Evolutionary conservation across 352 stramenopile genomes (phyloP).

Genomic region (Globisporangium carolinianum): DNA sequence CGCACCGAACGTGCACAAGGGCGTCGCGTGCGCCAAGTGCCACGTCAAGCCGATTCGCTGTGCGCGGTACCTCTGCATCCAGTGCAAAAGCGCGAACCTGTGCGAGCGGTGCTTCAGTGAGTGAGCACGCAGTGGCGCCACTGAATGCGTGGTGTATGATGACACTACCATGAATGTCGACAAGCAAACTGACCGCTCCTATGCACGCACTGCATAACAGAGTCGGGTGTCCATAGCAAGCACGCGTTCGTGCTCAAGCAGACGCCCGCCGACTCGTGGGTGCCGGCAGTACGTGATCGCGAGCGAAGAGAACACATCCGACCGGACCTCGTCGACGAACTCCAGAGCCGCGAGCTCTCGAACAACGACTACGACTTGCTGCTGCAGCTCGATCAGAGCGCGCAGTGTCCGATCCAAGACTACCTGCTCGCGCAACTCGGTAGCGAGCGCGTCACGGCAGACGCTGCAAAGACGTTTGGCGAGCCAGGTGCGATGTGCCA

Average conservation of each 20-base stretch:
- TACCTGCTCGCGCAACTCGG: constrained; percentile 51
- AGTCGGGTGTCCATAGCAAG: constrained; percentile 52
- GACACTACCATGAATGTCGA: too few species aligned
- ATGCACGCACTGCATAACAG: constrained; percentile 9
- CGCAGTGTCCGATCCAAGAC: constrained; percentile 62
- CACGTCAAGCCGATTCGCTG: constrained; percentile 71
- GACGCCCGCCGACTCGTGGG: constrained; percentile 48
- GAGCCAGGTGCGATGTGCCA: constrained; percentile 29
- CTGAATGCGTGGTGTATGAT: too few species aligned
- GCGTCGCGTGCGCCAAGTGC: constrained; percentile 58
- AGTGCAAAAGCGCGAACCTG: constrained; percentile 72
- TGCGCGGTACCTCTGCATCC: constrained; percentile 72
- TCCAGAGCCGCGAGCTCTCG: constrained; percentile 69
- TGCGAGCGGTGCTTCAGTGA: constrained; percentile 73
- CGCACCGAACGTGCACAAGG: constrained; percentile 69
- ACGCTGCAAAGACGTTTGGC: constrained; percentile 44
- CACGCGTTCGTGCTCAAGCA: constrained; percentile 73
- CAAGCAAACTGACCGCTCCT: too few species aligned
- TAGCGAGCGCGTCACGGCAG: constrained; percentile 33
- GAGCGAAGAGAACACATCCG: constrained; percentile 16
- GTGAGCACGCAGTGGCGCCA: neutral
- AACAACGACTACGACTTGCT: constrained; percentile 83
- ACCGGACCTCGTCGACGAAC: constrained; percentile 33
- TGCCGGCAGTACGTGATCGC: constrained; percentile 34
- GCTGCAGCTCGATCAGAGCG: constrained; percentile 53